Percentiles rank a stretch among this genome's conserved stretches.
These are phyloP conservation scores for Datura wrightii DNA, from an alignment of 257 asterid species.

Conservation along the genomic window DNA sequence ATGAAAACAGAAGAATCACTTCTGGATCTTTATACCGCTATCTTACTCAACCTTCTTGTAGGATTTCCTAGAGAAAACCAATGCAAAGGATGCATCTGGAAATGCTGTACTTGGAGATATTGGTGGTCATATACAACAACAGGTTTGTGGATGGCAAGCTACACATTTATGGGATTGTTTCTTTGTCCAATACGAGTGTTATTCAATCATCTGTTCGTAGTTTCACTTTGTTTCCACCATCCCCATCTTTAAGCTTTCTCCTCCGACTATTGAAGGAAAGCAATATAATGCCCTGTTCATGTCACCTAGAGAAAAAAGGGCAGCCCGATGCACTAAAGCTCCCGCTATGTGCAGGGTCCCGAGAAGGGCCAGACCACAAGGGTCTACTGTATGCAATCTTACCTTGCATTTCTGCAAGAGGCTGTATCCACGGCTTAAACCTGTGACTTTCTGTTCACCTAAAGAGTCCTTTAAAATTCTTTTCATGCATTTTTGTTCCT, in stretches of 20 bases:
- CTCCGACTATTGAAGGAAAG: neutral
- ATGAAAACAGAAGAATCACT: neutral
- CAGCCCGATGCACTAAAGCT: too few relatives aligned
- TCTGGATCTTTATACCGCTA: neutral
- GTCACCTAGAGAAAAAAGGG: neutral
- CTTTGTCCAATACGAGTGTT: neutral
- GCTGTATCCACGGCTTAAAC: too few relatives aligned
- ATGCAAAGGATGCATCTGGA: slow-evolving; percentile 93
- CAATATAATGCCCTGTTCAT: neutral
- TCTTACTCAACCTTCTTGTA: slow-evolving; percentile 44
- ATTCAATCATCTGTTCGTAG: neutral
- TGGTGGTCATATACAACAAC: slow-evolving; percentile 83
- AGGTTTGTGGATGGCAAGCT: slow-evolving; percentile 53
- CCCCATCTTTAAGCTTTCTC: neutral
- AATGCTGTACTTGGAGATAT: slow-evolving; percentile 81
- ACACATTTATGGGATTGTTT: neutral
- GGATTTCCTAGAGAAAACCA: slow-evolving; percentile 73
- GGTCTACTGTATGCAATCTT: too few relatives aligned
- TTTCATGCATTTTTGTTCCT: neutral
- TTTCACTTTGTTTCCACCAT: neutral
- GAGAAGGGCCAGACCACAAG: too few relatives aligned
- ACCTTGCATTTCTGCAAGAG: too few relatives aligned
- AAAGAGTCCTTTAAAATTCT: neutral
- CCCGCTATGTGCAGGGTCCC: too few relatives aligned
- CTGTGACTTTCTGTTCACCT: too few relatives aligned